phyloP scores from a whole-genome alignment of 2,329 filamentous ascomycete species.

The Zelopaecilomyces penicillatus region DNA sequence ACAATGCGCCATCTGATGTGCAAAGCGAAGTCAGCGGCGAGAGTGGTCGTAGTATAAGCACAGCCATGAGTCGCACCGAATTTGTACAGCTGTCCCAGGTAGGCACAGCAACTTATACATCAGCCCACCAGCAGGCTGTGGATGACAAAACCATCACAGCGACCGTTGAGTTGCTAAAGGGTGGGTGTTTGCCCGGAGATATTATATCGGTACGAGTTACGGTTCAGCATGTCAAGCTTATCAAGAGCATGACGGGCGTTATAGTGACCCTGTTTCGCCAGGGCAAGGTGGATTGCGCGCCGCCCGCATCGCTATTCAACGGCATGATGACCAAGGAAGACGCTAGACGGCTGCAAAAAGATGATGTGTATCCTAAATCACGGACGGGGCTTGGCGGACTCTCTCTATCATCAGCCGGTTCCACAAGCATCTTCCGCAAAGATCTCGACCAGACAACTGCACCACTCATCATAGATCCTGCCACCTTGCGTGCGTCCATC shows the following conservation, averaged over 20 bases:
- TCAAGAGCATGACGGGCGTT: constrained; percentile 86
- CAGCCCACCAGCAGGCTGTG: constrained; percentile 34
- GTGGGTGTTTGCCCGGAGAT: constrained; percentile 81
- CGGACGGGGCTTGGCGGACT: constrained; percentile 79
- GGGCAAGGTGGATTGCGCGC: constrained; percentile 76
- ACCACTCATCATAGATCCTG: constrained; percentile 80
- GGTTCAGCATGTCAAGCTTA: constrained; percentile 78
- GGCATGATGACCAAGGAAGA: constrained; percentile 49
- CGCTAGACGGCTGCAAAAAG: constrained; percentile 62
- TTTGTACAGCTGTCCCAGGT: constrained; percentile 28
- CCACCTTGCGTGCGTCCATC: constrained; percentile 67
- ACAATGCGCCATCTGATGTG: constrained; percentile 42
- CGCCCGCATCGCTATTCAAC: constrained; percentile 42
- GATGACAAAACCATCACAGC: constrained; percentile 76
- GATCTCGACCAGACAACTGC: constrained; percentile 84
- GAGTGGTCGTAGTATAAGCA: constrained; percentile 60
- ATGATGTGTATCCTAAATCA: constrained; percentile 81
- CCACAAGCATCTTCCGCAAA: constrained; percentile 89
- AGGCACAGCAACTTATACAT: constrained; percentile 19
- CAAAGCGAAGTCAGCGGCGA: constrained; percentile 64
- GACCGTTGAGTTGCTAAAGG: constrained; percentile 71
- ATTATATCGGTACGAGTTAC: constrained; percentile 69
- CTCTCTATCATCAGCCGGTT: constrained; percentile 76
- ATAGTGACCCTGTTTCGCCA: constrained; percentile 89
- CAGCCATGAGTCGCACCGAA: constrained; percentile 46